Percentiles rank a stretch among this genome's conserved stretches.
These are phyloP conservation scores for Suillus occidentalis DNA, from an alignment of 768 basidiomycete species.

Conservation along the genomic window DNA sequence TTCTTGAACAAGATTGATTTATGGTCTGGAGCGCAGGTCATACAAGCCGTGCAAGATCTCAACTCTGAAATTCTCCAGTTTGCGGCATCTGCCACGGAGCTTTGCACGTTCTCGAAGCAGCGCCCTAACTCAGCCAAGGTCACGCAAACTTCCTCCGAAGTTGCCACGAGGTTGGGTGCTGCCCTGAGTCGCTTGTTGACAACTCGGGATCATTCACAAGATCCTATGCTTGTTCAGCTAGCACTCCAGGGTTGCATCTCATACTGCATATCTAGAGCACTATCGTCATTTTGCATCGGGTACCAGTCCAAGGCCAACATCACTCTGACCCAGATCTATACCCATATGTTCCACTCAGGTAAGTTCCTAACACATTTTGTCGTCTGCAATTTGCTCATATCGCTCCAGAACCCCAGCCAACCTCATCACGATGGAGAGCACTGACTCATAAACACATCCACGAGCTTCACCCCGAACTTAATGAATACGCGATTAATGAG, in stretches of 20 bases:
- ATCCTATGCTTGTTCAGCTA: slow-evolving; percentile 75
- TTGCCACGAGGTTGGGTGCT: slow-evolving; percentile 61
- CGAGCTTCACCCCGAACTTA: slow-evolving; percentile 61
- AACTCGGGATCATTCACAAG: slow-evolving; percentile 67
- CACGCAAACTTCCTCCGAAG: slow-evolving; percentile 57
- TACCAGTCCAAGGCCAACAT: slow-evolving; percentile 70
- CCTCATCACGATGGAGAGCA: slow-evolving; percentile 75
- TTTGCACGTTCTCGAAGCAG: slow-evolving; percentile 51
- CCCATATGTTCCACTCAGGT: slow-evolving; percentile 57
- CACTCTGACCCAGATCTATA: slow-evolving; percentile 60
- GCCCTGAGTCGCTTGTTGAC: slow-evolving; percentile 61
- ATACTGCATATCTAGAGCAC: slow-evolving; percentile 63
- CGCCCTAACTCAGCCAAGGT: slow-evolving; percentile 41
- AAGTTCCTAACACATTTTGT: slow-evolving; percentile 18
- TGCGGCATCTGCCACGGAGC: slow-evolving; percentile 71
- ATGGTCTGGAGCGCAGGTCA: slow-evolving; percentile 77
- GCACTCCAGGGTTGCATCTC: slow-evolving; percentile 72
- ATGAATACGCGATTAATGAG: slow-evolving; percentile 67
- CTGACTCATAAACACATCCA: slow-evolving; percentile 71
- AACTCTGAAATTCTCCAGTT: slow-evolving; percentile 83
- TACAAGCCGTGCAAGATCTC: slow-evolving; percentile 77
- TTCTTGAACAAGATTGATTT: slow-evolving; percentile 73
- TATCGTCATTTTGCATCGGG: slow-evolving; percentile 73
- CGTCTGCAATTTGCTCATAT: slow-evolving; percentile 17
- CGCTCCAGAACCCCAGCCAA: slow-evolving; percentile 67